Base-by-base conservation (phyloP, 371 early-diverging fungal genomes). In the Mortierella sp. region DNA sequence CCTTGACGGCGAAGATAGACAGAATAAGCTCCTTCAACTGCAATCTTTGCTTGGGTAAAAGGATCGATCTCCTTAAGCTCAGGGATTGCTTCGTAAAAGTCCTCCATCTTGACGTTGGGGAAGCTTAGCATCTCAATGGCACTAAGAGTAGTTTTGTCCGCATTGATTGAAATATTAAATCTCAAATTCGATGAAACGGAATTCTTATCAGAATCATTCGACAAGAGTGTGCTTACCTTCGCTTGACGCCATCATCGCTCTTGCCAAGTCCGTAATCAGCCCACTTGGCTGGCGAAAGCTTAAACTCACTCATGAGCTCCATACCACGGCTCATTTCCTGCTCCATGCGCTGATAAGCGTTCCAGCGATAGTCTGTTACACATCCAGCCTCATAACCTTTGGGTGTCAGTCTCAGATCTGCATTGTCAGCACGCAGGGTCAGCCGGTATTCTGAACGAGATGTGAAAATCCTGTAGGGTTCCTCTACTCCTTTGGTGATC, bases 391-490 rank as follows among this genome's bases (percentile, higher is more conserved):
- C 83, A 64, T 86, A 84, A 1, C 90, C 93, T 83, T 88, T 91
- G 54, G 68, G 76, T 3, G 95, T 96, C 62, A 96, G 78, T 58
- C 96, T 85, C 51, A 90, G 45, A 78, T 96, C 95, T 3, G 96
- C 96, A 78, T 96, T 96, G 73, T 96, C 95, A 0, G 94, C 89
- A 6, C 96, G 87, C 32, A 95, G 76, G 1, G 90, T 83, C 22
- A 96, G 80, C 30, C 96, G 88, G 75, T 95, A 96, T 62, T 96
- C 96, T 8, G 95, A 94, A n/a, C 95, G 85, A 4, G 94, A 88
- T 2, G 96, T 95, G 68, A 96, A 95, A 3, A 96, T 91, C 28
- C 96, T 87, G 75, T 96, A 96, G 1, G 96, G 96, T 70, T 96
- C 96, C 37, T 92, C 91, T 6, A 95, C 95, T 16, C 96, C 96